Percentiles rank a stretch among this genome's conserved stretches.
Evolutionary conservation across 2,329 filamentous ascomycete genomes (phyloP).

Genomic region (Orbilia javanica): DNA sequence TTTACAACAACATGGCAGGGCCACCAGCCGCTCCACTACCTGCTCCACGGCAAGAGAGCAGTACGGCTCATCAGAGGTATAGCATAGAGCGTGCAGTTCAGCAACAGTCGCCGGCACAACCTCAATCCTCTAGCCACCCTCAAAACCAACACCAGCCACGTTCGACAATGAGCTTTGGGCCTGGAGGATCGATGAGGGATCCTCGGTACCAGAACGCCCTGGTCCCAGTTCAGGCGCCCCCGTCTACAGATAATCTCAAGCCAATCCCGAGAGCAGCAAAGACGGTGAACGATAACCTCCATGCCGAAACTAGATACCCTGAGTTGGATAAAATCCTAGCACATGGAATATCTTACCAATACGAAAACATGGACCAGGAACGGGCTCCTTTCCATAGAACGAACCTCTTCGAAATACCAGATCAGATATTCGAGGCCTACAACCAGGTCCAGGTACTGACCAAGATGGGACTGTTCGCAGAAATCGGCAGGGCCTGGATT

Average conservation of each 20-base stretch:
- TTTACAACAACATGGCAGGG: constrained; percentile 55
- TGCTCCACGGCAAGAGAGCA: constrained; percentile 31
- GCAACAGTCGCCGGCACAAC: constrained; percentile 36
- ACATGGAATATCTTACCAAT: constrained; percentile 69
- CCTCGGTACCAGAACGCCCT: constrained; percentile 51
- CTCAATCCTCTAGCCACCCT: constrained; percentile 40
- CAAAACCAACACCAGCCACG: constrained; percentile 16
- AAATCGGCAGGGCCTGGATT: constrained; percentile 95
- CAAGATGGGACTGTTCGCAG: constrained; percentile 94
- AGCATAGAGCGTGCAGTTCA: constrained; percentile 29
- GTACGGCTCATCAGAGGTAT: constrained; percentile 35
- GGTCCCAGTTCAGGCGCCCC: constrained; percentile 49
- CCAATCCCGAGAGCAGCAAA: constrained; percentile 83
- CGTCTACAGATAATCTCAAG: constrained; percentile 66
- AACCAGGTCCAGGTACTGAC: constrained; percentile 88
- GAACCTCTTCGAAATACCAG: constrained; percentile 88
- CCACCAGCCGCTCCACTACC: constrained; percentile 14
- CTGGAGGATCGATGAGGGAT: constrained; percentile 46
- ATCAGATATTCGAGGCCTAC: constrained; percentile 91
- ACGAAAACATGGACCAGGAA: constrained; percentile 68
- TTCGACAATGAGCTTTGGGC: constrained; percentile 39
- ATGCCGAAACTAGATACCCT: constrained; percentile 82
- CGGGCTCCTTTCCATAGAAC: constrained; percentile 92
- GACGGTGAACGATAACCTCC: constrained; percentile 83
- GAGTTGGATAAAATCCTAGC: constrained; percentile 89